Evolutionary conservation across 371 early-diverging fungal species (phyloP).

Genomic region (Apophysomyces sp.): DNA sequence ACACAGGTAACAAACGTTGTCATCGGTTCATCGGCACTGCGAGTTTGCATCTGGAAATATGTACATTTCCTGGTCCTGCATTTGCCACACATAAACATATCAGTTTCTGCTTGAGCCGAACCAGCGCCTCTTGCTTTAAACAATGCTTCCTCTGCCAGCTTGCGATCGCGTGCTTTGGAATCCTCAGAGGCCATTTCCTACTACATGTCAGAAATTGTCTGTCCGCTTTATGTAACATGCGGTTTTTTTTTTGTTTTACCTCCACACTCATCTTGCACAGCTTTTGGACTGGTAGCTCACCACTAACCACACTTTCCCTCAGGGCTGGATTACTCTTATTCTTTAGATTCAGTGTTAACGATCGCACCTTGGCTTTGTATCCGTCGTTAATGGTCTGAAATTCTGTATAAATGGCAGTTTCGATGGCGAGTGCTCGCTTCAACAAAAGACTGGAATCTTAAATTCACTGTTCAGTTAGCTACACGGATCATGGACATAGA

Average conservation of each 20-base stretch:
- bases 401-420: conserved; percentile 62
- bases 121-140: conserved; percentile 82
- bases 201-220: not conserved
- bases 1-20: conserved; percentile 93
- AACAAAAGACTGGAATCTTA: conserved; percentile 63
- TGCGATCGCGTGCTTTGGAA: conserved; percentile 67
- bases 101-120: conserved; percentile 84
- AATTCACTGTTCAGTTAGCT: too few relatives aligned
- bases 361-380: conserved; percentile 84
- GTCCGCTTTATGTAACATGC: not conserved
- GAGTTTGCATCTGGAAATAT: conserved; percentile 92
- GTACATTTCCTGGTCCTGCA: conserved; percentile 88
- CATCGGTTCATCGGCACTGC: conserved; percentile 99
- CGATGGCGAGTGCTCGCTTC: conserved; percentile 67
- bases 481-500: not conserved
- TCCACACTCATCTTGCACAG: conserved; percentile 83
- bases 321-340: conserved; percentile 83
- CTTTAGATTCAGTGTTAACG: conserved; percentile 79
- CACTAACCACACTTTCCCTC: conserved; percentile 71
- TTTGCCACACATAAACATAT: conserved; percentile 94
- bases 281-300: conserved; percentile 58
- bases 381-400: conserved; percentile 45
- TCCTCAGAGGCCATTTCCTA: conserved; percentile 90
- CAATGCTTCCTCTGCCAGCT: conserved; percentile 71
- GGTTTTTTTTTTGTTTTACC: conserved; percentile 18